A percentile compares a stretch with the other conserved stretches of the same genome.
Conservation (phyloP, 768 basidiomycete genomes). For the Dacryopinax primogenitus region DNA sequence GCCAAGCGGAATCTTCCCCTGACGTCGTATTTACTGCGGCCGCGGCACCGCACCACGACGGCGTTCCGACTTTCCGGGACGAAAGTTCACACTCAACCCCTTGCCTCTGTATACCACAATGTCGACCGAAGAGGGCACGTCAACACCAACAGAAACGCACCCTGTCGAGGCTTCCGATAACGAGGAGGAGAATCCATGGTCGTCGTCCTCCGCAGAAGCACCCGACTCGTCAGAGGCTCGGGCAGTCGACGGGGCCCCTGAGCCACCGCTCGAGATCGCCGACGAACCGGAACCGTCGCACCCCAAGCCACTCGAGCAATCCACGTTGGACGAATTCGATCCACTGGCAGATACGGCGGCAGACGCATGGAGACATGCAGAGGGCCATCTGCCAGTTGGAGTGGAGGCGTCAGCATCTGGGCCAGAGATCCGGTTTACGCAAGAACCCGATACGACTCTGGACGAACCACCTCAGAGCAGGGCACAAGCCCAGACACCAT, state of each 20-base stretch:
- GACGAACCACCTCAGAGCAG: neutral
- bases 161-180: neutral
- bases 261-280: neutral
- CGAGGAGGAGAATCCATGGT: slow-evolving; percentile 3
- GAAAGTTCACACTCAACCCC: neutral
- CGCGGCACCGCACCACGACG: neutral
- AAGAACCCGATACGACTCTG: neutral
- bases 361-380: neutral
- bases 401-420: neutral
- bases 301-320: neutral
- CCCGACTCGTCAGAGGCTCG: neutral
- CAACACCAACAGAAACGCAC: neutral
- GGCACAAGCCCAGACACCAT: neutral
- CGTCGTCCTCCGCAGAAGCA: neutral
- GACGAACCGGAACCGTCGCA: neutral
- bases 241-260: neutral
- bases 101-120: neutral
- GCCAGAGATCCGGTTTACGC: neutral
- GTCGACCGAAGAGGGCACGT: neutral
- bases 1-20: slow-evolving; percentile 3
- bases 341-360: neutral
- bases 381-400: neutral
- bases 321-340: neutral
- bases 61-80: neutral
- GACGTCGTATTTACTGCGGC: neutral